phyloP scores from a whole-genome alignment of 2,329 filamentous ascomycete genomes.

The Cylindrodendrum hubeiense region DNA sequence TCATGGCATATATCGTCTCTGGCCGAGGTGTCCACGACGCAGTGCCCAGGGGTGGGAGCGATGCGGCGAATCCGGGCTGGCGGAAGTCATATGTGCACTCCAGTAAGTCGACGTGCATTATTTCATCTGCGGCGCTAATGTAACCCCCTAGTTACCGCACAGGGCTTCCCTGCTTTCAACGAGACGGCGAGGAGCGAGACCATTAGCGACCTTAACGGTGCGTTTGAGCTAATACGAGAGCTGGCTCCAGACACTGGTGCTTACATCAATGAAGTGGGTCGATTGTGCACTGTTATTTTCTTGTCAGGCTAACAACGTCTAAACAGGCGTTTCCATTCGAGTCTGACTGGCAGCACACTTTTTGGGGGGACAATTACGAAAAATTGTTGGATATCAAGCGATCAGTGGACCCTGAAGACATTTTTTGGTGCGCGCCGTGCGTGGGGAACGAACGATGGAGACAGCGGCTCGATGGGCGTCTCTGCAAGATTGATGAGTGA shows the following conservation, averaged over 20 bases:
- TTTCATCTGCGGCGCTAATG: not conserved
- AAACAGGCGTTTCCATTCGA: slow-evolving; percentile 52
- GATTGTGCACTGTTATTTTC: fast-evolving
- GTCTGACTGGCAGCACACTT: slow-evolving; percentile 53
- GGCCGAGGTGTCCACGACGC: slow-evolving; percentile 60
- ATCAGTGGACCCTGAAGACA: slow-evolving; percentile 58
- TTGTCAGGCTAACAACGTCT: fast-evolving
- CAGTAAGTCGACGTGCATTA: slow-evolving; percentile 51
- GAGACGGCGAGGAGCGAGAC: slow-evolving; percentile 43
- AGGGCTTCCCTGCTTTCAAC: slow-evolving; percentile 49
- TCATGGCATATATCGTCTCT: slow-evolving; percentile 56
- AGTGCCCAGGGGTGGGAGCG: slow-evolving; percentile 57
- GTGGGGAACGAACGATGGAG: slow-evolving; percentile 60
- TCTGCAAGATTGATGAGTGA: slow-evolving; percentile 37
- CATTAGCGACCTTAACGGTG: slow-evolving; percentile 40
- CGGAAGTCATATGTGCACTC: slow-evolving; percentile 57
- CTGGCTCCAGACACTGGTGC: slow-evolving; percentile 57
- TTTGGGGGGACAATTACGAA: slow-evolving; percentile 61
- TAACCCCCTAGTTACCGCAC: slow-evolving; percentile 40
- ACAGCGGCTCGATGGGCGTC: slow-evolving; percentile 37
- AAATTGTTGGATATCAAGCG: slow-evolving; percentile 59
- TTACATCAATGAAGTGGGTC: slow-evolving; percentile 60
- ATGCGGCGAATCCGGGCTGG: slow-evolving; percentile 65
- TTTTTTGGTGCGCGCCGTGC: slow-evolving; percentile 63
- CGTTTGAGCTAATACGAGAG: slow-evolving; percentile 51